Evolutionary conservation across 106 monocot genomes (phyloP), one percentile per base, ranked within the genome.

Genomic region (Phalaenopsis aphrodite): DNA sequence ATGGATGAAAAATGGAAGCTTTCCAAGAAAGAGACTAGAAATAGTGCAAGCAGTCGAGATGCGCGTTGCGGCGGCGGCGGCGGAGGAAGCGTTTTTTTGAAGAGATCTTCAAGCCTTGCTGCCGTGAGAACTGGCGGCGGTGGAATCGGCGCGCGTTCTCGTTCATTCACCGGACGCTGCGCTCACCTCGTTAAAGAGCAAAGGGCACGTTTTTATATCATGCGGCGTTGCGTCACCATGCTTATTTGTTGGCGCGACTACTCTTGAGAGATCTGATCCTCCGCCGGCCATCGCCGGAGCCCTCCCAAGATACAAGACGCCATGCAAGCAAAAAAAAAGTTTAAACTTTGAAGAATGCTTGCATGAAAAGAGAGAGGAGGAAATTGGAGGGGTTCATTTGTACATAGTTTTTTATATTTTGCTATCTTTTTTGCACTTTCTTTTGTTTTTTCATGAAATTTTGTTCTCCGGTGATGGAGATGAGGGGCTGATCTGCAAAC

Each of bases 211-310:
- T 88, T 88, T 81, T 88, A 88, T 81, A 88, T 88, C 78, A 66
- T 88, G 79, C 78, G 88, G 36, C 83, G 88, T 11, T 88, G 88
- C 72, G 88, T 88, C 46, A 84, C 81, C 81, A 88, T 83, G 83
- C 83, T 83, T 42, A 78, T 83, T 5, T 83, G 83, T 52, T 83
- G 83, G 83, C 69, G 83, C 6, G 83, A 83, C 43, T 83, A 83
- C 57, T 52, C 82, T 41, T 82, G 57, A 58, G n/a, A 61, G 61
- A 61, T n/a, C 61, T n/a, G 61, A 52, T 10, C 0, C 52, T 12
- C 52, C 52, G 52, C 52, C 52, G 52, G 52, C 3, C 14, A 52
- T 12, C 52, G 10, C 52, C 10, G 10, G 52, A 52, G 3, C 52
- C 14, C 52, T 12, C 14, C 5, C 58, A 6, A 61, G 61, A 17